phyloP scores from a whole-genome alignment of 2,329 filamentous ascomycete species.

The Apiospora sp. region DNA sequence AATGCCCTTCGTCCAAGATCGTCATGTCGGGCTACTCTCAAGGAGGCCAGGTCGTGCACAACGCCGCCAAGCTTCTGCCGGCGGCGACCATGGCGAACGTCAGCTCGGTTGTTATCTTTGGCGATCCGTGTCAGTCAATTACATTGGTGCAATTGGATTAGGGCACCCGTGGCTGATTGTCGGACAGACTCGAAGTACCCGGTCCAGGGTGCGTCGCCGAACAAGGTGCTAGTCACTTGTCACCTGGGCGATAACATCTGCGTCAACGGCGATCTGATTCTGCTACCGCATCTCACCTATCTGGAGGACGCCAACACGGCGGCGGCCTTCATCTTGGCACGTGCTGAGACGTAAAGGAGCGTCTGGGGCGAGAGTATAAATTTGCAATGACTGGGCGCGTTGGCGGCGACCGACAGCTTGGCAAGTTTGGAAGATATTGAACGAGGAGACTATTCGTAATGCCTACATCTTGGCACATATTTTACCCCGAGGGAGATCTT shows the following conservation, averaged over 20 bases:
- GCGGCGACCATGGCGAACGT: not conserved
- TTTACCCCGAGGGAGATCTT: not conserved
- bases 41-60: slow-evolving; percentile 21
- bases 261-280: not conserved
- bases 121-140: slow-evolving; percentile 4
- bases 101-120: slow-evolving; percentile 17
- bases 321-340: not conserved
- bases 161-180: not conserved
- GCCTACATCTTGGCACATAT: no score
- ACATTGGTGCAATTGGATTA: not conserved
- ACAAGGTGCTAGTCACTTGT: not conserved
- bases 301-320: not conserved
- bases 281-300: not conserved
- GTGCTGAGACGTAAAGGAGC: not conserved
- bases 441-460: no score
- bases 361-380: no score
- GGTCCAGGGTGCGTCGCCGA: slow-evolving; percentile 5
- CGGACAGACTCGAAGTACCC: not conserved
- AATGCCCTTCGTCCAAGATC: slow-evolving; percentile 18
- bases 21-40: slow-evolving; percentile 25
- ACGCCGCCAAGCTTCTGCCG: slow-evolving; percentile 19
- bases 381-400: no score
- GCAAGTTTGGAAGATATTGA: no score
- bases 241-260: slow-evolving; percentile 16
- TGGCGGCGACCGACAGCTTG: no score